These are phyloP conservation scores for Cerrena zonata DNA, from an alignment of 1,284 basidiomycete genomes.

Conservation along the genomic window DNA sequence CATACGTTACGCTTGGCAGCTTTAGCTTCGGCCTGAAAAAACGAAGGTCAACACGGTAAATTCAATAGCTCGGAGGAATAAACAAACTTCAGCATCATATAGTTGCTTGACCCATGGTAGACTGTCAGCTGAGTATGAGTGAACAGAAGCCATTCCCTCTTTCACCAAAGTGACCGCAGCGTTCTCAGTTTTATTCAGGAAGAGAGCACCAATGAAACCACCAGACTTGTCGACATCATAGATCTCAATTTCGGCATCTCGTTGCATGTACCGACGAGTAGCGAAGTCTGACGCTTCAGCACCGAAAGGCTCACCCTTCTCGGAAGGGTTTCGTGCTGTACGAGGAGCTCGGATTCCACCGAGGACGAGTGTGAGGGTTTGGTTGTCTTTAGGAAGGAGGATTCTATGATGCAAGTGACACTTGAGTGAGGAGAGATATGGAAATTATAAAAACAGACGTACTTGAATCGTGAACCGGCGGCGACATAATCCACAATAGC, in stretches of 20 bases:
- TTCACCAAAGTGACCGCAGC: conserved; percentile 78
- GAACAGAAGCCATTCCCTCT: conserved; percentile 82
- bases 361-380: conserved; percentile 83
- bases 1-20: conserved; percentile 69
- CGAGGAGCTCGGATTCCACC: conserved; percentile 82
- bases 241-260: conserved; percentile 90
- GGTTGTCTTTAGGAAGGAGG: conserved; percentile 85
- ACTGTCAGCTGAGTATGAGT: conserved; percentile 81
- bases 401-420: conserved; percentile 42
- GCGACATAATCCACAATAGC: conserved; percentile 93
- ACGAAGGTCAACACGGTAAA: conserved; percentile 4
- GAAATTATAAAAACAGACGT: conserved; percentile 14
- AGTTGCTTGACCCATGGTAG: conserved; percentile 77
- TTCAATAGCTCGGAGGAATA: background rate
- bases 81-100: conserved; percentile 73
- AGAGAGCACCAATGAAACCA: conserved; percentile 90
- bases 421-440: background rate
- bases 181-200: conserved; percentile 78
- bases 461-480: conserved; percentile 91
- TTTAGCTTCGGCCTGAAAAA: conserved; percentile 70
- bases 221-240: conserved; percentile 90
- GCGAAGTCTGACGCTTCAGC: conserved; percentile 80
- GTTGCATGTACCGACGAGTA: conserved; percentile 79
- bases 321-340: conserved; percentile 72
- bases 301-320: conserved; percentile 89